Conservation (phyloP, 441 rosid species). For the Aquilaria agallochum region DNA sequence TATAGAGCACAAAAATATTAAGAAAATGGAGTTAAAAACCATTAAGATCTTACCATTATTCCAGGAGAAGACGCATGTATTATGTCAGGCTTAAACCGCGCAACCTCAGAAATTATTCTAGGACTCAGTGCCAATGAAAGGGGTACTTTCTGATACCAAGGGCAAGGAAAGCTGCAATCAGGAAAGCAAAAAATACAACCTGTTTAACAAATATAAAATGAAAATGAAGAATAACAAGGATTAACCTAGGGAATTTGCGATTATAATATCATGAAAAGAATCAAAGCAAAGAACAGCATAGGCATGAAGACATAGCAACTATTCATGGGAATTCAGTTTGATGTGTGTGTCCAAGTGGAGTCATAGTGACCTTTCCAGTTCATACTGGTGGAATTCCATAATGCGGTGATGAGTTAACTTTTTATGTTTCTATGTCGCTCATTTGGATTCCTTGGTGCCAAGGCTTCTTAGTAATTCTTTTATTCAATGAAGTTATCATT, state of each 20-base stretch:
- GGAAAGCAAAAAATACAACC: neutral
- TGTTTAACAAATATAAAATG: neutral
- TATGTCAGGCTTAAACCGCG: conserved; percentile 95
- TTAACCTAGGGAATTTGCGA: neutral
- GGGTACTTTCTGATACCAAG: conserved; percentile 93
- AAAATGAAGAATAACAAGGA: conserved; percentile 6
- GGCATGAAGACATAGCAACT: too few species aligned
- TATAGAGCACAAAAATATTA: conserved; percentile 2
- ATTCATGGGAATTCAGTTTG: too few species aligned
- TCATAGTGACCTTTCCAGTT: too few species aligned
- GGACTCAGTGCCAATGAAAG: conserved; percentile 98
- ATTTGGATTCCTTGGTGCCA: too few species aligned
- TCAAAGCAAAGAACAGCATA: too few species aligned
- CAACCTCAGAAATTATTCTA: conserved; percentile 94
- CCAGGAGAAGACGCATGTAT: conserved; percentile 99
- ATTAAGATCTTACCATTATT: conserved; percentile 58
- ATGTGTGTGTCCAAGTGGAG: too few species aligned
- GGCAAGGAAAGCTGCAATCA: conserved; percentile 81
- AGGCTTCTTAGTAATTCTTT: too few species aligned
- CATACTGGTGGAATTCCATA: too few species aligned
- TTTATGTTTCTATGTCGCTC: too few species aligned
- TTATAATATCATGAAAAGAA: too few species aligned
- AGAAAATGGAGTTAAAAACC: neutral
- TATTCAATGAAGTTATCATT: too few species aligned
- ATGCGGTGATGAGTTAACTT: too few species aligned